Conservation (phyloP, 2,329 filamentous ascomycete genomes). For the Arthroderma sp. region DNA sequence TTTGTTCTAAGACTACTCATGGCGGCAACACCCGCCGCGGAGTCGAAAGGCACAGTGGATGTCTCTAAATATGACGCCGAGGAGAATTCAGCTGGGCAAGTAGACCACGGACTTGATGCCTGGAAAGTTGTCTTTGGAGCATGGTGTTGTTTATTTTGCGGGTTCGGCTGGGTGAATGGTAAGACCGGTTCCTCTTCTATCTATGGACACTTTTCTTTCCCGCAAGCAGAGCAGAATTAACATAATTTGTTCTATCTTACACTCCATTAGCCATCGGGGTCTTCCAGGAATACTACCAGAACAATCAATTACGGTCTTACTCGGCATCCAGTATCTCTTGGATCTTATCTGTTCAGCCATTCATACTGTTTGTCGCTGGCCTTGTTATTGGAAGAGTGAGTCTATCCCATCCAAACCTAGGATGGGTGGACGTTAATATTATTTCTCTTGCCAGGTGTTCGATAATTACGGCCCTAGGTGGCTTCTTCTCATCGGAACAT, state of each 20-base stretch:
- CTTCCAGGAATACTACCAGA: conserved; percentile 48
- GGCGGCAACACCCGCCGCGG: no score
- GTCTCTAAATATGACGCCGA: no score
- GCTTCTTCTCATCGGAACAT: conserved; percentile 38
- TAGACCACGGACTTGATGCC: conserved; percentile 20
- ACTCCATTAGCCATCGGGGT: conserved; percentile 32
- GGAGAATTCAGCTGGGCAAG: no score
- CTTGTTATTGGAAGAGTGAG: conserved; percentile 12
- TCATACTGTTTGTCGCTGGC: conserved; percentile 41
- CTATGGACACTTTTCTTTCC: neutral
- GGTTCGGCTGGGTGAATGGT: conserved; percentile 41
- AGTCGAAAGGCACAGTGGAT: no score
- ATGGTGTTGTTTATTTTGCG: conserved; percentile 36
- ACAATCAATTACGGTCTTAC: conserved; percentile 34
- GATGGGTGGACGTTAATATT: no score
- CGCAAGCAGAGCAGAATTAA: neutral
- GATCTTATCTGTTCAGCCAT: conserved; percentile 46
- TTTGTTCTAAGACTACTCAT: no score
- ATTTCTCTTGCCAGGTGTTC: conserved; percentile 38
- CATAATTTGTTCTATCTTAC: neutral
- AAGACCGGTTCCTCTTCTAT: conserved; percentile 9
- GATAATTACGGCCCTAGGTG: conserved; percentile 50
- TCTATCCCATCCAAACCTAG: conserved; percentile 1
- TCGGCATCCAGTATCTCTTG: conserved; percentile 46
- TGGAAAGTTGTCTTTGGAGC: conserved; percentile 37